A percentile compares a stretch with the other conserved stretches of the same genome.
Evolutionary conservation across 2,329 filamentous ascomycete species (phyloP).

Genomic region (Xylaria sp.): DNA sequence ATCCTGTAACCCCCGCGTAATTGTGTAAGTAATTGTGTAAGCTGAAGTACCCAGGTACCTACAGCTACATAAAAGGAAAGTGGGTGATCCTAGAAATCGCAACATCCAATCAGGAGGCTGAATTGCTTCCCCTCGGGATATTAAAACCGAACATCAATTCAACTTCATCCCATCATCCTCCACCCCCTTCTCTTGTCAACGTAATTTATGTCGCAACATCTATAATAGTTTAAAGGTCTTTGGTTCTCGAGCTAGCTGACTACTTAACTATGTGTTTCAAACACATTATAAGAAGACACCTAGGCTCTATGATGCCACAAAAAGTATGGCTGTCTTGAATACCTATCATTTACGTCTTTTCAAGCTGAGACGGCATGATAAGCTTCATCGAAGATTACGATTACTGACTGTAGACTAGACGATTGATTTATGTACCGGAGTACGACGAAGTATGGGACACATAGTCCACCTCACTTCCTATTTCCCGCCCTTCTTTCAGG

Average conservation of each 20-base stretch:
- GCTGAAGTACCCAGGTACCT: constrained; percentile 6
- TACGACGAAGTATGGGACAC: too few species aligned
- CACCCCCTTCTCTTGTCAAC: not conserved
- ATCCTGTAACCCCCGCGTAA: not conserved
- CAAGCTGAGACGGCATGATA: not conserved
- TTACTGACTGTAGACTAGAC: too few species aligned
- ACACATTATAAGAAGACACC: not conserved
- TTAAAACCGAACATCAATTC: constrained; percentile 9
- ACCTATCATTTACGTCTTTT: not conserved
- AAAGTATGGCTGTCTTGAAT: not conserved
- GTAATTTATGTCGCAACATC: not conserved
- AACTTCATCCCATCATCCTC: constrained; percentile 23
- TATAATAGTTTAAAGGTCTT: too few species aligned
- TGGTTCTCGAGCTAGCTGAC: not conserved
- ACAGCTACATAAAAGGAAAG: constrained; percentile 22
- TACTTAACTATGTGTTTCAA: not conserved
- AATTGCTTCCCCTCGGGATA: constrained; percentile 1
- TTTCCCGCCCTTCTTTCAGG: not conserved
- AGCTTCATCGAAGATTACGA: not conserved
- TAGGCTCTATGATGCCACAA: too few species aligned
- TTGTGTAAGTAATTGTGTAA: constrained; percentile 2
- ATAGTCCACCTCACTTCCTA: too few species aligned
- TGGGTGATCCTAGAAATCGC: constrained; percentile 14
- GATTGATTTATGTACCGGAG: too few species aligned
- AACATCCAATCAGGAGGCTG: constrained; percentile 21